phyloP scores from a whole-genome alignment of 441 rosid species.

The Daphne laureola region DNA sequence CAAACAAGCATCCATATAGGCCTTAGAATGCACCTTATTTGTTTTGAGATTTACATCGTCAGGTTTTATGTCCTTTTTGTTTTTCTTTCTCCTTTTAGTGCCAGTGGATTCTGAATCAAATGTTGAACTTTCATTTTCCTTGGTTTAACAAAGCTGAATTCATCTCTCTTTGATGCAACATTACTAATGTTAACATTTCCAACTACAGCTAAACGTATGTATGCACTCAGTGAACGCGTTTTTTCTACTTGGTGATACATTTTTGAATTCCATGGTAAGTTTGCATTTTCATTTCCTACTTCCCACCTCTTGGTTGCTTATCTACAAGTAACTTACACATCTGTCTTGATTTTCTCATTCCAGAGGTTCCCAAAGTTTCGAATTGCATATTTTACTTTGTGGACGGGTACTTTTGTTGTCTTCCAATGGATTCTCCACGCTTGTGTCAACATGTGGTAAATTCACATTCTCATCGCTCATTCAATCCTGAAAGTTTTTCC shows the following conservation, averaged over 20 bases:
- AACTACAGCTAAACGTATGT: slow-evolving; percentile 51
- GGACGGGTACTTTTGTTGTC: slow-evolving; percentile 58
- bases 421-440: slow-evolving; percentile 92
- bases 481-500: background rate
- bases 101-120: background rate
- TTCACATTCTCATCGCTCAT: background rate
- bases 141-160: slow-evolving; percentile 1
- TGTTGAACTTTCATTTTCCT: background rate
- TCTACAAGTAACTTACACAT: background rate
- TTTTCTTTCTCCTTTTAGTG: too few relatives aligned
- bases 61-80: too few relatives aligned
- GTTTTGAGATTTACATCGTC: too few relatives aligned
- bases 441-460: slow-evolving; percentile 63
- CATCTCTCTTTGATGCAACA: slow-evolving; percentile 3
- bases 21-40: too few relatives aligned
- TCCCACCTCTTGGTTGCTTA: slow-evolving; percentile 6
- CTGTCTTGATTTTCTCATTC: slow-evolving; percentile 4
- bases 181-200: slow-evolving; percentile 7
- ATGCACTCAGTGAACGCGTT: slow-evolving; percentile 74
- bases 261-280: slow-evolving; percentile 59
- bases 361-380: slow-evolving; percentile 82
- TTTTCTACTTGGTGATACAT: slow-evolving; percentile 63
- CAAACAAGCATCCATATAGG: too few relatives aligned
- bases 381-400: slow-evolving; percentile 56
- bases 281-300: background rate